Percentiles rank a stretch among this genome's conserved stretches.
phyloP scores from a whole-genome alignment of 2,329 filamentous ascomycete species.

The Elsinoe batatas region DNA sequence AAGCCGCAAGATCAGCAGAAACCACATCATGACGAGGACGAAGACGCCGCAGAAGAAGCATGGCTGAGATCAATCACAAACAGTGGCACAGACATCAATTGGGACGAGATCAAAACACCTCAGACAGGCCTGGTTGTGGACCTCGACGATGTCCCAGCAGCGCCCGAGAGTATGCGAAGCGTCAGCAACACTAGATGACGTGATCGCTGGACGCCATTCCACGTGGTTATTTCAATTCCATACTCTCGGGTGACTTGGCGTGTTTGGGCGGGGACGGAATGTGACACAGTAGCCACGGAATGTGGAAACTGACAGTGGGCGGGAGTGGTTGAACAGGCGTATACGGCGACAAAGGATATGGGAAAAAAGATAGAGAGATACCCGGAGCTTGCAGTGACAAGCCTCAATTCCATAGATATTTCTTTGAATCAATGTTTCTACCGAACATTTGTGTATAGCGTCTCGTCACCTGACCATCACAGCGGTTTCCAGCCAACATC shows the following conservation, averaged over 20 bases:
- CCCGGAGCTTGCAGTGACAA: neutral
- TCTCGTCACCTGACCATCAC: no score
- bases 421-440: neutral
- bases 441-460: neutral
- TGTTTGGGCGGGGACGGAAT: neutral
- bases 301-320: neutral
- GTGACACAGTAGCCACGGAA: neutral
- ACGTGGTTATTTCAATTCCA: slow-evolving; percentile 1
- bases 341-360: slow-evolving; percentile 4
- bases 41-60: slow-evolving; percentile 19
- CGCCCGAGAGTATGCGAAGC: neutral
- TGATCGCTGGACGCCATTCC: neutral
- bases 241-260: neutral
- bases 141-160: neutral
- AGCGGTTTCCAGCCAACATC: no score
- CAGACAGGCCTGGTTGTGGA: slow-evolving; percentile 3
- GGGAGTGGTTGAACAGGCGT: slow-evolving; percentile 1
- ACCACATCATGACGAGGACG: slow-evolving; percentile 17
- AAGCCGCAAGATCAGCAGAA: slow-evolving; percentile 13
- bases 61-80: slow-evolving; percentile 1
- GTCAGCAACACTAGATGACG: neutral
- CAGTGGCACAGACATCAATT: neutral
- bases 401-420: neutral
- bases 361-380: slow-evolving; percentile 7
- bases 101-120: slow-evolving; percentile 9